These are phyloP conservation scores for Vigna unguiculata DNA, from an alignment of 306 rosid genomes.

Conservation along the genomic window DNA sequence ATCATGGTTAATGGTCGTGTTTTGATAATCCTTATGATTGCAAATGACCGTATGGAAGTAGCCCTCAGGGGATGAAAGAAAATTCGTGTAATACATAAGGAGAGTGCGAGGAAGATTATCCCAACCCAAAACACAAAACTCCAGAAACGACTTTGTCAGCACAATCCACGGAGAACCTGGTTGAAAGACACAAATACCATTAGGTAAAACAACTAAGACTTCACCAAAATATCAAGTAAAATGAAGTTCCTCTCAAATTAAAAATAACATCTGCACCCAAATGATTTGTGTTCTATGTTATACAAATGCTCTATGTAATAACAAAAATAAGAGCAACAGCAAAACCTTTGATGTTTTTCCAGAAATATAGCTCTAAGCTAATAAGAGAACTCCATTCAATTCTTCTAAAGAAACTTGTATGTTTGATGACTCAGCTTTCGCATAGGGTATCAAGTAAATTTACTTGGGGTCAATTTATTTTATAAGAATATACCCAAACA, in stretches of 20 bases:
- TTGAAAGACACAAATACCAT: slow-evolving; percentile 46
- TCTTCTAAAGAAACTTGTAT: neutral
- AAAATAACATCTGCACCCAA: neutral
- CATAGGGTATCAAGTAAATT: too few relatives aligned
- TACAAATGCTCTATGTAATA: neutral
- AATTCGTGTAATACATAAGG: slow-evolving; percentile 87
- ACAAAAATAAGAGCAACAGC: neutral
- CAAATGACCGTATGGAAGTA: slow-evolving; percentile 91
- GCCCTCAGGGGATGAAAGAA: slow-evolving; percentile 80
- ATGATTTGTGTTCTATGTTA: neutral
- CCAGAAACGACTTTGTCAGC: slow-evolving; percentile 73
- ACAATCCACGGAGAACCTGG: slow-evolving; percentile 85
- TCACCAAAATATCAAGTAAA: neutral
- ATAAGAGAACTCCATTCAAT: slow-evolving; percentile 25
- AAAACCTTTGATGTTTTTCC: neutral
- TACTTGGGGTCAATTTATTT: neutral
- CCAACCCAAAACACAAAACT: slow-evolving; percentile 88
- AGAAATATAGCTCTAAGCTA: slow-evolving; percentile 27
- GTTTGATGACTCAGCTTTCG: too few relatives aligned
- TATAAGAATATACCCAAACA: neutral
- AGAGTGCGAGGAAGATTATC: slow-evolving; percentile 93
- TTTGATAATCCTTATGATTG: slow-evolving; percentile 92
- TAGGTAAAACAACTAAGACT: neutral
- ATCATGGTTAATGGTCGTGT: slow-evolving; percentile 85
- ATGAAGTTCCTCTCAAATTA: neutral